These are phyloP conservation scores for Pseudoneurospora amorphoporcata DNA, from an alignment of 495 filamentous ascomycete genomes.

Conservation along the genomic window DNA sequence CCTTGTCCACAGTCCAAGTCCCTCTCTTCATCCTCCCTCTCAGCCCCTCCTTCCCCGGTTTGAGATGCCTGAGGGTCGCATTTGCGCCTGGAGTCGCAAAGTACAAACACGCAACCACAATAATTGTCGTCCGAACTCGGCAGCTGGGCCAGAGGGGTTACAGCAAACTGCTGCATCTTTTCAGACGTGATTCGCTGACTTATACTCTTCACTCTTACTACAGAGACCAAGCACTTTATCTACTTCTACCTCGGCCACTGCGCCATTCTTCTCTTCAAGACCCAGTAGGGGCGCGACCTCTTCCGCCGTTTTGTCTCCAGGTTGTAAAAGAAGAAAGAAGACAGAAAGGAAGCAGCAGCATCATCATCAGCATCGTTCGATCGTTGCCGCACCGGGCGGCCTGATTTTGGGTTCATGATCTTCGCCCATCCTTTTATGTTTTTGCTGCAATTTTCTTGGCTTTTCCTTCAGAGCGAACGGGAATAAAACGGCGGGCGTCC, in stretches of 20 bases:
- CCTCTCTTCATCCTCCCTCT: background rate
- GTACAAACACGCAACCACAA: background rate
- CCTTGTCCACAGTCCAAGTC: background rate
- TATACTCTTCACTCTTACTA: background rate
- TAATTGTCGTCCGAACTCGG: background rate
- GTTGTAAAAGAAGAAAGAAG: slow-evolving; percentile 6
- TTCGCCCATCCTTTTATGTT: background rate
- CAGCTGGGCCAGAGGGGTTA: background rate
- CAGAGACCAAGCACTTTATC: slow-evolving; percentile 99
- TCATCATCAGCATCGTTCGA: background rate
- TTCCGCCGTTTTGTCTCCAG: slow-evolving; percentile 16
- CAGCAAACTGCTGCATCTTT: background rate
- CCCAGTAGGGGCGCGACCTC: slow-evolving; percentile 52
- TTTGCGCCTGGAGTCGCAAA: background rate
- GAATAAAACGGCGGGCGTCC: background rate
- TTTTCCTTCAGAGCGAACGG: background rate
- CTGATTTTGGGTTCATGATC: background rate
- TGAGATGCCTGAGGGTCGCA: background rate
- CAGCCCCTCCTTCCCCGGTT: background rate
- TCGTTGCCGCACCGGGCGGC: background rate
- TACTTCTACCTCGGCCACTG: slow-evolving; percentile 99
- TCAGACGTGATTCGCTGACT: background rate
- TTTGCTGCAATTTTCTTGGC: background rate
- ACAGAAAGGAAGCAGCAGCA: background rate
- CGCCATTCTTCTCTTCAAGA: slow-evolving; percentile 98